phyloP scores from a whole-genome alignment of 441 rosid genomes.

The Metrosideros polymorpha region DNA sequence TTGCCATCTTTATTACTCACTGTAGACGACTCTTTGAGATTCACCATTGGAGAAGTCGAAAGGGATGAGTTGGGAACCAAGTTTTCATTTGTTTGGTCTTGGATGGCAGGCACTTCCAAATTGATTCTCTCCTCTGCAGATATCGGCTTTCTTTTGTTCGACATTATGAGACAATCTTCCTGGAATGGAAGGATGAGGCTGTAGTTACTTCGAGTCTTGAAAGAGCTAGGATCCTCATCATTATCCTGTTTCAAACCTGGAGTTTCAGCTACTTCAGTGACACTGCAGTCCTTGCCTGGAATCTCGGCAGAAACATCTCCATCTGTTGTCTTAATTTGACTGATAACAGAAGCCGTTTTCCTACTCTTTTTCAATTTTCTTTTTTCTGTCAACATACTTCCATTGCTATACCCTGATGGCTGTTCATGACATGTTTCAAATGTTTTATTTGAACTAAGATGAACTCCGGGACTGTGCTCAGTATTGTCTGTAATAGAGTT shows the following conservation, averaged over 20 bases:
- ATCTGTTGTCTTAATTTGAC: conserved; percentile 3
- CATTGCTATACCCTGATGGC: not conserved
- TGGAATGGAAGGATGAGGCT: not conserved
- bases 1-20: not conserved
- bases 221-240: not conserved
- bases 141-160: conserved; percentile 18
- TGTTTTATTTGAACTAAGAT: conserved; percentile 8
- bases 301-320: not conserved
- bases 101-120: not conserved
- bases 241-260: not conserved
- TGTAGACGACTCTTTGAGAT: not conserved
- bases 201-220: conserved; percentile 12
- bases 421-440: conserved; percentile 4
- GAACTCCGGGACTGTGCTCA: conserved; percentile 5
- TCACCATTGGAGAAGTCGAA: not conserved
- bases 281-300: not conserved
- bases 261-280: conserved; percentile 8
- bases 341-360: conserved; percentile 1
- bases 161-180: conserved; percentile 6
- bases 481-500: conserved; percentile 20
- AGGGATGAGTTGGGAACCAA: not conserved
- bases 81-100: not conserved
- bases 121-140: not conserved
- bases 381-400: not conserved
- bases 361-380: not conserved